Base-by-base conservation (phyloP, 495 filamentous ascomycete genomes). In the Hyaloscypha finlandica region DNA sequence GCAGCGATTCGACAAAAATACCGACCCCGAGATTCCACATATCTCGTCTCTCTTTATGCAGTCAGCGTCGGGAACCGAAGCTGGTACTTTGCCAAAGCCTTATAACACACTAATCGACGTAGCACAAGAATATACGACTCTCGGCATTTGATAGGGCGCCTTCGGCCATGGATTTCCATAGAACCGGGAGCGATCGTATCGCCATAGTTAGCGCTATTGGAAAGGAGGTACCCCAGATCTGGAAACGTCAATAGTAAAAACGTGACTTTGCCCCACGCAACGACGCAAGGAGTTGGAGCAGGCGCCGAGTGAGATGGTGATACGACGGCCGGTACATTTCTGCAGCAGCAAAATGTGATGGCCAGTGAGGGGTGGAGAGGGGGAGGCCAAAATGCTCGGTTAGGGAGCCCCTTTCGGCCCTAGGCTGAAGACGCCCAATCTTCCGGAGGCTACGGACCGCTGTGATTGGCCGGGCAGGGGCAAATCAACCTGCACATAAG, bases 401-500 rank as follows among this genome's bases (percentile, higher is more conserved):
- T 33, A n/a, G 8, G 11, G n/a, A 9, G 8, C 30, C 56, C 32
- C 9, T 11, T 37, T 16, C 32, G 6, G 29, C 30, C 14, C 30
- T 48, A 14, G 42, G 42, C 16, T 19, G 9, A 48, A 19, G 9
- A 48, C 3, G 8, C 16, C 42, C 9, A 19, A 48, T 20, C 32
- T 35, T 32, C 56, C 29, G 6, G 56, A 8, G 19, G 8, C 30
- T 37, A 19, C 30, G 30, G 12, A 29, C 9, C 8, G 14, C 19
- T 37, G 19, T 32, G 56, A 63, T 63, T 53, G 61, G 42, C 31
- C 33, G 30, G 42, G 16, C 42, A 19, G 11, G 16, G 8, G 11
- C 42, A 14, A 35, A 5, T 11, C 25, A 20, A n/a, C 39, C 60
- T 65, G 63, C 62, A 64, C 31, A 30, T 65, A 65, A 65, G 63